A percentile compares a stretch with the other conserved stretches of the same genome.
Conservation (phyloP, 208 protist genomes). For the Leishmania major region DNA sequence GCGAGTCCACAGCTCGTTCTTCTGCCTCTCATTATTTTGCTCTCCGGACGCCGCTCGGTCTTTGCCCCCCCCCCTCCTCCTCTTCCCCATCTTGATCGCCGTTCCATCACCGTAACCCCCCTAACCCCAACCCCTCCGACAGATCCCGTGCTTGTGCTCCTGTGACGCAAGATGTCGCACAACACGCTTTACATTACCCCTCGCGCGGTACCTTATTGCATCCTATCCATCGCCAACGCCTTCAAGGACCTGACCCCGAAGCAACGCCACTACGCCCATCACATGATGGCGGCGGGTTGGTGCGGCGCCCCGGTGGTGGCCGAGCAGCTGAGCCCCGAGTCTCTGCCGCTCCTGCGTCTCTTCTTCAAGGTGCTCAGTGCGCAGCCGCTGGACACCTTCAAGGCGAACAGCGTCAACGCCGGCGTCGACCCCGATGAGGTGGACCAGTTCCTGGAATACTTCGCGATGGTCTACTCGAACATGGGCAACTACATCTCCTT, state of each 20-base stretch:
- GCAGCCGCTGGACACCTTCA: conserved; percentile 27
- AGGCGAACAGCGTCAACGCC: conserved; percentile 11
- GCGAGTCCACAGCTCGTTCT: neutral
- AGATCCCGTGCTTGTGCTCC: neutral
- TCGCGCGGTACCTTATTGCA: conserved; percentile 63
- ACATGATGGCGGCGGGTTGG: conserved; percentile 70
- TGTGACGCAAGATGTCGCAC: conserved; percentile 3
- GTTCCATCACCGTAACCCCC: neutral
- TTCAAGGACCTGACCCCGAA: conserved; percentile 75
- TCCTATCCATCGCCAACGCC: conserved; percentile 59
- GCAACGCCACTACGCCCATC: conserved; percentile 86
- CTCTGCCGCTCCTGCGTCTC: conserved; percentile 55
- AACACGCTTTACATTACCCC: conserved; percentile 54
- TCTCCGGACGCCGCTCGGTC: neutral
- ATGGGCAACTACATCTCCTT: conserved; percentile 95
- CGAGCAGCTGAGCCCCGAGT: conserved; percentile 62
- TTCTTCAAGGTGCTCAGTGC: conserved; percentile 48
- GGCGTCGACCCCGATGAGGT: conserved; percentile 57
- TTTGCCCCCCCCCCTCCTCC: neutral
- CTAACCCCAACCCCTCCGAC: neutral
- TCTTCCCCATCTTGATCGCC: too few relatives aligned
- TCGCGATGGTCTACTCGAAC: conserved; percentile 86
- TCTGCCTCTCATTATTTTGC: neutral
- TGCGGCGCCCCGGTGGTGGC: conserved; percentile 52
- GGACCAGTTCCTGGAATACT: conserved; percentile 72